phyloP scores from a whole-genome alignment of 768 basidiomycete genomes.

The Neoboletus subvelutipes region DNA sequence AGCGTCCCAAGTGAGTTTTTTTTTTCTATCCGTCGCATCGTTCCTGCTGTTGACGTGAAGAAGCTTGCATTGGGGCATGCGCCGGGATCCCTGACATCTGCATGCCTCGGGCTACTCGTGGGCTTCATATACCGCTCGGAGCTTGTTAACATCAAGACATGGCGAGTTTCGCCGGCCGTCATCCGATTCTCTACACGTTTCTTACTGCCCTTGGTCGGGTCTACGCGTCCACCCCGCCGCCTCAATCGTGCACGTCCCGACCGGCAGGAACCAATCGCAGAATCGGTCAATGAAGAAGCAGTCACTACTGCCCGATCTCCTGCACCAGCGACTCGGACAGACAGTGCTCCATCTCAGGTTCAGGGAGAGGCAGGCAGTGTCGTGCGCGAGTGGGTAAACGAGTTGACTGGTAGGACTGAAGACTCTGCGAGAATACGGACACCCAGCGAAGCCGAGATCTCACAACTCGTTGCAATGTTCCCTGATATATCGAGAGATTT shows the following conservation, averaged over 20 bases:
- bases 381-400: conserved; percentile 77
- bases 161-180: conserved; percentile 66
- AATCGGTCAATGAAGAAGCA: conserved; percentile 52
- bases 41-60: conserved; percentile 6
- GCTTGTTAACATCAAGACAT: conserved; percentile 72
- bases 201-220: conserved; percentile 67
- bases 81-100: conserved; percentile 63
- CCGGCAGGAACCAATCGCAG: conserved; percentile 14
- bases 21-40: neutral
- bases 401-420: conserved; percentile 65
- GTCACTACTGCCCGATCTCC: conserved; percentile 59
- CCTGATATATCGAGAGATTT: conserved; percentile 73
- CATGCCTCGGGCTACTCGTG: conserved; percentile 61
- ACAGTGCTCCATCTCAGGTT: conserved; percentile 18
- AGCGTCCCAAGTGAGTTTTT: conserved; percentile 59
- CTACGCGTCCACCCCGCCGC: conserved; percentile 59
- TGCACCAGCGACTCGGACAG: conserved; percentile 24
- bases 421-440: conserved; percentile 61
- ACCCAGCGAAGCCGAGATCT: conserved; percentile 74
- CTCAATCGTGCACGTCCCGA: conserved; percentile 78
- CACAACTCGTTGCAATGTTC: conserved; percentile 77
- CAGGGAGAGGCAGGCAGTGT: conserved; percentile 41
- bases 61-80: conserved; percentile 70
- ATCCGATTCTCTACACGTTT: conserved; percentile 55
- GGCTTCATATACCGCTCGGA: conserved; percentile 87